A percentile compares a stretch with the other conserved stretches of the same genome.
These are phyloP conservation scores for Paramyrothecium roridum DNA, from an alignment of 2,329 filamentous ascomycete species.

Conservation along the genomic window DNA sequence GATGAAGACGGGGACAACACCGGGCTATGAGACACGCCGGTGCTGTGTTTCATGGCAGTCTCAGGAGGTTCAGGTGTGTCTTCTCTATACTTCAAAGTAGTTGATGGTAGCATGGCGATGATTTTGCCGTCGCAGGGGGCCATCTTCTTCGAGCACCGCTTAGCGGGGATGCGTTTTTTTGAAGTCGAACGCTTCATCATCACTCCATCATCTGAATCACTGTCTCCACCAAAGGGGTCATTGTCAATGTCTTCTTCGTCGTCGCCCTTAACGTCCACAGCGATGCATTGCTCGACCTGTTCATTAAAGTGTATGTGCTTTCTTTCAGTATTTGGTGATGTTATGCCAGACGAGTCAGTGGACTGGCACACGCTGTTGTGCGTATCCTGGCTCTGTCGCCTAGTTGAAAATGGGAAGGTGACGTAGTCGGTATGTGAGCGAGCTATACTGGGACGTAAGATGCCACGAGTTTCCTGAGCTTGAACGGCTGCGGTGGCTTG, in stretches of 20 bases:
- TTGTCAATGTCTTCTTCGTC: constrained; percentile 68
- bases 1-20: constrained; percentile 71
- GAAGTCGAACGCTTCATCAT: constrained; percentile 73
- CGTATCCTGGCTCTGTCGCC: constrained; percentile 58
- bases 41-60: constrained; percentile 61
- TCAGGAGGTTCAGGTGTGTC: constrained; percentile 68
- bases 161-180: constrained; percentile 52
- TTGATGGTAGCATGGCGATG: constrained; percentile 84
- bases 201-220: constrained; percentile 73
- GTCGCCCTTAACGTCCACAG: constrained; percentile 80
- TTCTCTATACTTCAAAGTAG: constrained; percentile 79
- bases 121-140: constrained; percentile 69
- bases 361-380: constrained; percentile 62
- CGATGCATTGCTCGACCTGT: constrained; percentile 93
- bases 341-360: constrained; percentile 65
- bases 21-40: constrained; percentile 42
- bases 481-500: constrained; percentile 84
- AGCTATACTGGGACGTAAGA: constrained; percentile 53
- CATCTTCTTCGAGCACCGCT: constrained; percentile 31
- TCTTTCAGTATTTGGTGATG: constrained; percentile 61
- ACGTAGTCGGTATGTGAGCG: constrained; percentile 68
- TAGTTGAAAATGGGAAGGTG: constrained; percentile 60
- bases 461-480: constrained; percentile 65
- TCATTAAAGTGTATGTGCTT: constrained; percentile 97
- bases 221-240: constrained; percentile 52